phyloP scores from a whole-genome alignment of 805 yeast species.

The Saccharomyces paradoxus region DNA sequence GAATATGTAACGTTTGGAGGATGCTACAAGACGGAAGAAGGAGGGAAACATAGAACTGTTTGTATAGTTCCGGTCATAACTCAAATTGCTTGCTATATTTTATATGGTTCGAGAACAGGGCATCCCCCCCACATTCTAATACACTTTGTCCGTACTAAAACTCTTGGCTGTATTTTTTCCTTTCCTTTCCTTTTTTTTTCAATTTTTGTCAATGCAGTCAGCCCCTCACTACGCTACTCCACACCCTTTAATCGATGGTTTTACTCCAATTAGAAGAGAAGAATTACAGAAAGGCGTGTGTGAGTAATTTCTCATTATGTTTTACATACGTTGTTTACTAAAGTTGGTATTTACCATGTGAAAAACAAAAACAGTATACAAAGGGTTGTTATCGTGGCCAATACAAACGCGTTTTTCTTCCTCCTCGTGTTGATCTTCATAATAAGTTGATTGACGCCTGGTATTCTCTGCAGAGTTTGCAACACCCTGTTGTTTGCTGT shows the following conservation, averaged over 20 bases:
- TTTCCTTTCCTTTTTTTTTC: not conserved
- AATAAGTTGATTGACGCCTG: conserved; percentile 73
- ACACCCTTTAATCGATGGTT: not conserved
- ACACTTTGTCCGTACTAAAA: not conserved
- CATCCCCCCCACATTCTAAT: not conserved
- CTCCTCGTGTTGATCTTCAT: conserved; percentile 80
- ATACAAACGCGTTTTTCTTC: conserved; percentile 77
- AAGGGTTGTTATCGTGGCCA: conserved; percentile 61
- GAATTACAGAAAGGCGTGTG: not conserved
- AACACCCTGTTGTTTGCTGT: conserved; percentile 58
- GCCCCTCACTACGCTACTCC: not conserved
- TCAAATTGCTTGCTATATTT: not conserved
- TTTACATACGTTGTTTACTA: not conserved
- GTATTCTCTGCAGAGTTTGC: conserved; percentile 57
- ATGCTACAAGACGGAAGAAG: not conserved
- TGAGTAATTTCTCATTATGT: not conserved
- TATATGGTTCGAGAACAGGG: not conserved
- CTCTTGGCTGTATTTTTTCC: not conserved
- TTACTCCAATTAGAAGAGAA: not conserved
- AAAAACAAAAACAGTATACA: conserved; percentile 67
- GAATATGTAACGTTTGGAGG: not conserved
- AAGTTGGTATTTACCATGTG: conserved; percentile 28
- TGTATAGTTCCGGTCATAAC: not conserved
- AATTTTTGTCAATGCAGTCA: not conserved
- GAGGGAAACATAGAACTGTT: not conserved